Evolutionary conservation across 2,329 filamentous ascomycete species (phyloP).

Genomic region (Pseudocercospora eumusae): DNA sequence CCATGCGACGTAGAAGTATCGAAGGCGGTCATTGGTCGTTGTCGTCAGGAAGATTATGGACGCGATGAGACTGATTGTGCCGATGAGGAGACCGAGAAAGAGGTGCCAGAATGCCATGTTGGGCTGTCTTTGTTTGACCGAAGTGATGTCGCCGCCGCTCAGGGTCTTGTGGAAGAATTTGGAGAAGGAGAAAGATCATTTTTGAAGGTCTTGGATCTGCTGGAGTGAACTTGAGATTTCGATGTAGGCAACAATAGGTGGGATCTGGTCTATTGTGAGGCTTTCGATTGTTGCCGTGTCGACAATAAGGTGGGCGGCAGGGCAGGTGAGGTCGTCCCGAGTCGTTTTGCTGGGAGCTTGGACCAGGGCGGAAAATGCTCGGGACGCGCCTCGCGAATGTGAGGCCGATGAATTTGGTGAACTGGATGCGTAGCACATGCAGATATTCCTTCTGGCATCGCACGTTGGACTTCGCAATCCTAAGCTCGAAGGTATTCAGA

Average conservation of each 20-base stretch:
- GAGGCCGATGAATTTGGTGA: too few relatives aligned
- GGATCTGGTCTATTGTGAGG: background rate
- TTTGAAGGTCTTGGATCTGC: background rate
- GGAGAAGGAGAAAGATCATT: background rate
- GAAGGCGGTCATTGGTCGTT: background rate
- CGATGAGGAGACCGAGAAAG: constrained; percentile 9
- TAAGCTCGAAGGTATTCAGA: too few relatives aligned
- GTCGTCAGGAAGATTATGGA: constrained; percentile 6
- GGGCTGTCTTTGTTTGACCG: background rate
- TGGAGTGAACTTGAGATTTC: background rate
- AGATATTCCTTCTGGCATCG: too few relatives aligned
- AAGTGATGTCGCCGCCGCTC: background rate
- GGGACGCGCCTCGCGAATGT: background rate
- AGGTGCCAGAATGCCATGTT: constrained; percentile 6
- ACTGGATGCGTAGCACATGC: too few relatives aligned
- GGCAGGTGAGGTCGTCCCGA: background rate
- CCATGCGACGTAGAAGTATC: constrained; percentile 10
- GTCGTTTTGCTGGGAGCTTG: background rate
- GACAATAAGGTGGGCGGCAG: background rate
- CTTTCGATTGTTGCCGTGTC: background rate
- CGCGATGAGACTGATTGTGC: constrained; percentile 1
- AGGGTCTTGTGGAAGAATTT: background rate
- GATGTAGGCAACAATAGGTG: background rate
- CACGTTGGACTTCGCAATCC: too few relatives aligned
- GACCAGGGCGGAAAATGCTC: background rate